Evolutionary conservation across 495 filamentous ascomycete species (phyloP), one percentile per base, ranked within the genome.

Genomic region (Hyaloscypha hepaticicola): DNA sequence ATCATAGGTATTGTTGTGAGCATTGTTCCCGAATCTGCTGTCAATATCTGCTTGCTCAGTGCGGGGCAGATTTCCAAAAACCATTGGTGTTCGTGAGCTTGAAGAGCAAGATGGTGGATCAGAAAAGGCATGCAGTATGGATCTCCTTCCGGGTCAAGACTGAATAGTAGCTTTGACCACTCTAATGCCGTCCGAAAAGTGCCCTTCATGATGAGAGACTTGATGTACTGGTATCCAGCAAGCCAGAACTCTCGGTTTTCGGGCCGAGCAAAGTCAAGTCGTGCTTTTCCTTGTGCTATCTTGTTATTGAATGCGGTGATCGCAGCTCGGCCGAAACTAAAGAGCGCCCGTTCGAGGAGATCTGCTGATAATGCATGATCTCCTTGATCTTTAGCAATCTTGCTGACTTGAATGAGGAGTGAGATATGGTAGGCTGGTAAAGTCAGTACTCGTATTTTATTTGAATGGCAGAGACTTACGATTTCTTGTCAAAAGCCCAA

Each of bases 241-340:
- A 97, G 85, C 86, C 87, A 97, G 56, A 99, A 85, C 72, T 99
- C 94, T 48, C 95, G 84, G 72, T 97, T 98, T 74, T 95, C 93
- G 9, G 85, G 85, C 27, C 90, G 78, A 22, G 79, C 70, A 71
- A 97, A 98, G 72, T 92, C 86, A 38, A 99, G 77, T 48, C 88
- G 80, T 11, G 91, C 92, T 67, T 86, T 87, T 14, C 96, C 95
- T 74, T 89, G 83, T 58, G 87, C 82, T n/a, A 98, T 77, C 59
- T 86, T 85, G 31, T 80, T 84, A 16, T 83, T 79, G 72, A 98
- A 99, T 1, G 88, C 85, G 12, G 90, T 92, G 62, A 93, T 86
- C 1, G 88, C 83, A 5, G 92, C 90, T 11, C 96, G 84, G 19
- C 95, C 95, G 71, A 99, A 95, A 31, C 90, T 90, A 78, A 96